A percentile compares a stretch with the other conserved stretches of the same genome.
phyloP scores from a whole-genome alignment of 176 grass and related monocot species.

The Avena sativa region DNA sequence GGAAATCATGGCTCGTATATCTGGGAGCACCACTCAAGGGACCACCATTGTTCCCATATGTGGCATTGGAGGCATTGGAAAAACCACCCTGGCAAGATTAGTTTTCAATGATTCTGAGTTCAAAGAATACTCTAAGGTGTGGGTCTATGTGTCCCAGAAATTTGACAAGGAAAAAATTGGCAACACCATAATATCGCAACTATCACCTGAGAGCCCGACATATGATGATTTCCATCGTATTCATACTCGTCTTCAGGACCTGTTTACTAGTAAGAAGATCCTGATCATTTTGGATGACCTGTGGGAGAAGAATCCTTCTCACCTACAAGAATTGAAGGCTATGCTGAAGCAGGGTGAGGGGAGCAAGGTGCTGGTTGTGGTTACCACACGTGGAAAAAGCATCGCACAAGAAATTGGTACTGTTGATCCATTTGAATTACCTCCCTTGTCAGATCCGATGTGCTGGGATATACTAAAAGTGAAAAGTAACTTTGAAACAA shows the following conservation, averaged over 20 bases:
- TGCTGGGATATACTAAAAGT: constrained; percentile 30
- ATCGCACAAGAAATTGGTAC: not conserved
- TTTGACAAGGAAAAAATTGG: not conserved
- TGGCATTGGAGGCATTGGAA: not conserved
- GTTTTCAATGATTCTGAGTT: not conserved
- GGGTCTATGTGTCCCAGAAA: not conserved
- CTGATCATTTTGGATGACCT: not conserved
- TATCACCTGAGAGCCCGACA: not conserved
- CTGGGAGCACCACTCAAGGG: not conserved
- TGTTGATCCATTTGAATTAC: not conserved
- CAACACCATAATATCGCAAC: not conserved
- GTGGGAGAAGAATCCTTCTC: not conserved
- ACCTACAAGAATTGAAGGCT: not conserved
- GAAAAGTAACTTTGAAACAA: not conserved
- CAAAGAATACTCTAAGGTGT: not conserved
- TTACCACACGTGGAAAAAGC: not conserved
- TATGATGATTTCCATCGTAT: not conserved
- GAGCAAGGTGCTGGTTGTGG: not conserved
- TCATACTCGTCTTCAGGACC: not conserved
- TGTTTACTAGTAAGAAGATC: not conserved
- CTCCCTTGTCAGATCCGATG: not conserved
- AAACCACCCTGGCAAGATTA: not conserved
- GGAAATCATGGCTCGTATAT: not conserved
- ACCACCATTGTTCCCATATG: not conserved
- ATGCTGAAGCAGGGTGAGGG: not conserved